Percentiles rank a stretch among this genome's conserved stretches.
These are phyloP conservation scores for Passalora sequoiae DNA, from an alignment of 2,329 filamentous ascomycete genomes.

Conservation along the genomic window DNA sequence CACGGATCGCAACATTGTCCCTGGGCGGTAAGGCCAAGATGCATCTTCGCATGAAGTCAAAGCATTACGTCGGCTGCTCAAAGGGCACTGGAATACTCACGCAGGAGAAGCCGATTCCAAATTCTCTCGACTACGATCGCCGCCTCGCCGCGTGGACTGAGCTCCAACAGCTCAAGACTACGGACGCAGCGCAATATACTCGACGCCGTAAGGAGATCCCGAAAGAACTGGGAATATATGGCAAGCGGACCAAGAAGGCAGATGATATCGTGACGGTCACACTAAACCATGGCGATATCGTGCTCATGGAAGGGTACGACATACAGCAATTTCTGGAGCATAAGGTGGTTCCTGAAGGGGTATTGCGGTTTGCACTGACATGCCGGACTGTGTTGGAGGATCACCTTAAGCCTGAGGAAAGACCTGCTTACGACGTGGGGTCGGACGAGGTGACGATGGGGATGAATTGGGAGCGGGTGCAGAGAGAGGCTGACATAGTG, in stretches of 20 bases:
- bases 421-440: slow-evolving; percentile 36
- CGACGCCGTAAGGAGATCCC: slow-evolving; percentile 32
- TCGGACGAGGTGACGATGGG: slow-evolving; percentile 30
- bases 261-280: slow-evolving; percentile 40
- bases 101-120: slow-evolving; percentile 26
- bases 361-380: slow-evolving; percentile 54
- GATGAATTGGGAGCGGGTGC: slow-evolving; percentile 12
- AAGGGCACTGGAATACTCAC: slow-evolving; percentile 34
- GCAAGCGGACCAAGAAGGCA: slow-evolving; percentile 32
- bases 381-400: slow-evolving; percentile 49
- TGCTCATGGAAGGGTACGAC: slow-evolving; percentile 56
- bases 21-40: slow-evolving; percentile 56
- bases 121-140: slow-evolving; percentile 29
- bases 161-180: slow-evolving; percentile 24
- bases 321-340: slow-evolving; percentile 61
- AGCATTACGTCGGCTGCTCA: slow-evolving; percentile 40
- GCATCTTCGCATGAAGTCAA: slow-evolving; percentile 53
- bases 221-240: slow-evolving; percentile 35
- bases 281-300: slow-evolving; percentile 59
- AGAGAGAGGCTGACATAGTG: slow-evolving; percentile 1
- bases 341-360: slow-evolving; percentile 48
- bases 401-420: slow-evolving; percentile 38
- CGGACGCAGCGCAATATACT: slow-evolving; percentile 23
- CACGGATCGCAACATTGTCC: slow-evolving; percentile 58
- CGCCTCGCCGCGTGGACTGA: slow-evolving; percentile 33